phyloP scores from a whole-genome alignment of 2,329 filamentous ascomycete species.

The Phaeosphaeriaceae sp. region DNA sequence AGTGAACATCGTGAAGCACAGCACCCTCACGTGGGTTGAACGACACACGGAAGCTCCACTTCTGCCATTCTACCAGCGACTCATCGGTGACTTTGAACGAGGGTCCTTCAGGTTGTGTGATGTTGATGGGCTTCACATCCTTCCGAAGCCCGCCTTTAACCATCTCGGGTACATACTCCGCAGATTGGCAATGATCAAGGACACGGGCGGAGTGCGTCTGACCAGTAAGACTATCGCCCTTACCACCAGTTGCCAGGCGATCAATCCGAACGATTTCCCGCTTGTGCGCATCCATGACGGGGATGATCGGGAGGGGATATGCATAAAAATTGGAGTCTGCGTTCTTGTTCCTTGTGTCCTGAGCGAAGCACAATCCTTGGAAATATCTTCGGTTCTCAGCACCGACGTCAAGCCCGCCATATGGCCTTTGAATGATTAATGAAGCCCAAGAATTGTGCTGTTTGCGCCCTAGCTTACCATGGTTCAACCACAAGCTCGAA shows the following conservation, averaged over 20 bases:
- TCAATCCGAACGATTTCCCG: conserved; percentile 46
- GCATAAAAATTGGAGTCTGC: conserved; percentile 50
- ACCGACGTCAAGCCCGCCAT: conserved; percentile 59
- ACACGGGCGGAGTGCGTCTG: conserved; percentile 49
- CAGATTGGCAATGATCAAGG: conserved; percentile 57
- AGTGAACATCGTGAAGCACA: conserved; percentile 75
- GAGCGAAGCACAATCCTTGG: conserved; percentile 62
- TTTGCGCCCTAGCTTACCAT: conserved; percentile 37
- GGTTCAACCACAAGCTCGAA: conserved; percentile 64
- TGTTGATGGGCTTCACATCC: conserved; percentile 71
- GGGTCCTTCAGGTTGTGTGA: conserved; percentile 73
- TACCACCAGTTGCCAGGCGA: conserved; percentile 47
- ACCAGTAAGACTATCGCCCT: conserved; percentile 44
- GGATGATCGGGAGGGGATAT: conserved; percentile 48
- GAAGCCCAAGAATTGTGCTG: neutral
- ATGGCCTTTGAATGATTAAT: conserved; percentile 47
- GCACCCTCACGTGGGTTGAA: conserved; percentile 63
- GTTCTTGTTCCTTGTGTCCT: conserved; percentile 55
- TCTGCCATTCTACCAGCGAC: conserved; percentile 55
- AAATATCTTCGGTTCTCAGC: conserved; percentile 60
- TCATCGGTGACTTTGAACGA: conserved; percentile 65
- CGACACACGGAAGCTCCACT: conserved; percentile 52
- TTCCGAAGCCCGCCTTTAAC: conserved; percentile 47
- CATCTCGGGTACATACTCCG: conserved; percentile 59
- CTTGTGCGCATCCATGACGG: conserved; percentile 46